Evolutionary conservation across 495 filamentous ascomycete genomes (phyloP).

Genomic region (Trichoderma gamsii): DNA sequence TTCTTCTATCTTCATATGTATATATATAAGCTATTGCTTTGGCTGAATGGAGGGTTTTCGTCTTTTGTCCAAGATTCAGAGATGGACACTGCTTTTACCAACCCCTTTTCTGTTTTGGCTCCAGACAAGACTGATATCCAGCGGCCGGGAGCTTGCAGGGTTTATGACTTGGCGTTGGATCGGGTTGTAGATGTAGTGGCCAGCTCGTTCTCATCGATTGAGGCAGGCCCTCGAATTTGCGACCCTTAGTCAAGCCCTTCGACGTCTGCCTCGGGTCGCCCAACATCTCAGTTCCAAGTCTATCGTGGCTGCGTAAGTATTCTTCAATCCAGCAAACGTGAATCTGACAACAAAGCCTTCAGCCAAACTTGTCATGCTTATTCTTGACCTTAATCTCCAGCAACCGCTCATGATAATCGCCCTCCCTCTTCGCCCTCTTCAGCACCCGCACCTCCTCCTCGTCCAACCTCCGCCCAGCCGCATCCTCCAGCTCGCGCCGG

Average conservation of each 20-base stretch:
- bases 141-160: too few relatives aligned
- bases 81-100: too few relatives aligned
- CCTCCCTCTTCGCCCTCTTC: constrained; percentile 77
- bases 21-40: not conserved
- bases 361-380: constrained; percentile 89
- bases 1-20: not conserved
- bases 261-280: too few relatives aligned
- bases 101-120: too few relatives aligned
- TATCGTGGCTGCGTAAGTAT: not conserved
- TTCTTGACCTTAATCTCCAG: constrained; percentile 87
- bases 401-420: constrained; percentile 83
- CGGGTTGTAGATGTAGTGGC: too few relatives aligned
- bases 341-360: not conserved
- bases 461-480: constrained; percentile 67
- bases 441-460: constrained; percentile 80
- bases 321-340: too few relatives aligned
- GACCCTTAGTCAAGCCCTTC: too few relatives aligned
- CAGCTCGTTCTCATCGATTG: too few relatives aligned
- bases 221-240: too few relatives aligned
- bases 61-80: too few relatives aligned
- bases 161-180: too few relatives aligned
- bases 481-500: constrained; percentile 77
- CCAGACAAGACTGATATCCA: too few relatives aligned
- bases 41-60: not conserved
- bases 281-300: not conserved